phyloP scores from a whole-genome alignment of 805 yeast genomes.

The Wickerhamiella musiphila region DNA sequence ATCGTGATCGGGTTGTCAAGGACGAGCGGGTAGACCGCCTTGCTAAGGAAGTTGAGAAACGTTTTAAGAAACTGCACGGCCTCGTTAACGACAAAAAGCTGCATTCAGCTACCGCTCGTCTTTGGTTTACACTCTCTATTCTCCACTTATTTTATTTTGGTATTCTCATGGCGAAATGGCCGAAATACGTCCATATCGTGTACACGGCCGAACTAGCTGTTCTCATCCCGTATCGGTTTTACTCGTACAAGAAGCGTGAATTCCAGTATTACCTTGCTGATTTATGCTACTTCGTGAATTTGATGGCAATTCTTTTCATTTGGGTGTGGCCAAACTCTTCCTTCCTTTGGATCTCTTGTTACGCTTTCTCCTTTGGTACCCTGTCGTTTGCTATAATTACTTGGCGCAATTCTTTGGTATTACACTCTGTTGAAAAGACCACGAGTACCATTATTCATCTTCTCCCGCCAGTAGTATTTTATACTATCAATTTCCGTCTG shows the following conservation, averaged over 20 bases:
- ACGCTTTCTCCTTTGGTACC: constrained; percentile 77
- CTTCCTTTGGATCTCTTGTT: constrained; percentile 62
- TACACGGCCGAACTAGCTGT: constrained; percentile 45
- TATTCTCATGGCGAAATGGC: constrained; percentile 56
- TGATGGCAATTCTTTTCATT: constrained; percentile 46
- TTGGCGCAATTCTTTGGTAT: constrained; percentile 85
- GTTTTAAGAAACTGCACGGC: constrained; percentile 19
- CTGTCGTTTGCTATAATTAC: constrained; percentile 85
- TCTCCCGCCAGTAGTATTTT: constrained; percentile 76
- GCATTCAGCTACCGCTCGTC: constrained; percentile 43
- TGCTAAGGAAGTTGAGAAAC: constrained; percentile 13
- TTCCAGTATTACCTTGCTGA: constrained; percentile 85
- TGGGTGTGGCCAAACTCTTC: constrained; percentile 72
- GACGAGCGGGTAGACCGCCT: constrained; percentile 18
- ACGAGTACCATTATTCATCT: constrained; percentile 84
- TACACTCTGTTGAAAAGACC: constrained; percentile 82
- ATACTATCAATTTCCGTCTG: constrained; percentile 71
- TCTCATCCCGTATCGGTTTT: constrained; percentile 69
- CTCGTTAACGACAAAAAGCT: constrained; percentile 9
- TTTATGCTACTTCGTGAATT: constrained; percentile 78
- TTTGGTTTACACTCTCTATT: constrained; percentile 61
- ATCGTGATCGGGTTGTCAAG: constrained; percentile 3
- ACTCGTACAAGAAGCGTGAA: constrained; percentile 61
- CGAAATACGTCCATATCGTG: constrained; percentile 57
- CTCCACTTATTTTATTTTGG: constrained; percentile 57